Conservation (phyloP, 495 filamentous ascomycete species). For the Aspergillus avenaceus region DNA sequence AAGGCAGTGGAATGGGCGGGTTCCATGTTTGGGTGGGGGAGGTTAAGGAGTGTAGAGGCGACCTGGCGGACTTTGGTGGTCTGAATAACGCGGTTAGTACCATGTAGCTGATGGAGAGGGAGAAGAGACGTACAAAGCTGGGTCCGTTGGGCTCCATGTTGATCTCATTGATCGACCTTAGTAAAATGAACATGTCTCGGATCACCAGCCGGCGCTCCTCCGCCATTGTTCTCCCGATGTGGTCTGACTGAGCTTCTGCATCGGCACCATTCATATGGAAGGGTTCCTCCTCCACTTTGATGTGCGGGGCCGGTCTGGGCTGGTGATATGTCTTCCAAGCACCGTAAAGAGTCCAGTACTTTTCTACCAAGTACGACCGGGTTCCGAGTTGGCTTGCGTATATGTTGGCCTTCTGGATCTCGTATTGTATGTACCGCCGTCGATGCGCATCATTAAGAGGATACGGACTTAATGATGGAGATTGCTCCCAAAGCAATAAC, state of each 20-base stretch:
- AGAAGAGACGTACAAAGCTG: constrained; percentile 52
- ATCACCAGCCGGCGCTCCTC: constrained; percentile 70
- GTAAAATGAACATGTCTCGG: constrained; percentile 65
- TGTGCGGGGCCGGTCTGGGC: constrained; percentile 17
- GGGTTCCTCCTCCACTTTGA: constrained; percentile 16
- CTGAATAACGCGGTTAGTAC: constrained; percentile 17
- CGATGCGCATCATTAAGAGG: constrained; percentile 21
- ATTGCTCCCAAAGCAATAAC: constrained; percentile 51
- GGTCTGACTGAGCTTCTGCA: constrained; percentile 37
- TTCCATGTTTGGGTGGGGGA: constrained; percentile 49
- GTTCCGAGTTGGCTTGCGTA: constrained; percentile 71
- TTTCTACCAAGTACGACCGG: constrained; percentile 76
- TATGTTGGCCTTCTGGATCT: constrained; percentile 84
- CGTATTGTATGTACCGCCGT: constrained; percentile 58
- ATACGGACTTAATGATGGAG: neutral
- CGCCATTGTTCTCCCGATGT: constrained; percentile 52
- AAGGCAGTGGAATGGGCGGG: constrained; percentile 10
- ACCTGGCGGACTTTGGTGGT: constrained; percentile 70
- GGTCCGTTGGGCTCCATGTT: constrained; percentile 80
- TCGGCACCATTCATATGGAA: constrained; percentile 6
- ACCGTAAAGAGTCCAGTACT: constrained; percentile 66
- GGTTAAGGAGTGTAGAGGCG: constrained; percentile 67
- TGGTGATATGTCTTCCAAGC: constrained; percentile 37
- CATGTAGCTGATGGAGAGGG: neutral
- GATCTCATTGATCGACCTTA: constrained; percentile 67